These are phyloP conservation scores for Pyrenochaeta sp. DNA, from an alignment of 2,329 filamentous ascomycete genomes.

Conservation along the genomic window DNA sequence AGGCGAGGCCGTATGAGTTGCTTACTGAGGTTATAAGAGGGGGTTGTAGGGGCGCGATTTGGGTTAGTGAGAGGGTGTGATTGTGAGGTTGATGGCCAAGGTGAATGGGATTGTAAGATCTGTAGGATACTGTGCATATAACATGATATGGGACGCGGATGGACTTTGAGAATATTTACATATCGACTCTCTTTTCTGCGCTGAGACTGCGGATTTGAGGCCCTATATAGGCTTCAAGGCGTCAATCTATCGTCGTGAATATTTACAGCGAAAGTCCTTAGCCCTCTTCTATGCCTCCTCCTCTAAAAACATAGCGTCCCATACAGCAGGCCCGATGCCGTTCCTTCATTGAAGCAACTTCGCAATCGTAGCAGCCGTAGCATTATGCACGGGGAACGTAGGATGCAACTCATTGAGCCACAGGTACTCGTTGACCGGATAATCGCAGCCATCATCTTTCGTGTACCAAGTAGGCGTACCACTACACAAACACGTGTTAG, in stretches of 20 bases:
- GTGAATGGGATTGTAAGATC: neutral
- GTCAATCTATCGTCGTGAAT: neutral
- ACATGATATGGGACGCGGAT: neutral
- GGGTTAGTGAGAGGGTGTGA: slow-evolving; percentile 80
- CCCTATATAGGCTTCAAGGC: neutral
- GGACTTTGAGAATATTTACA: neutral
- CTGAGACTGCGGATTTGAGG: neutral
- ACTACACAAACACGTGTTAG: slow-evolving; percentile 25
- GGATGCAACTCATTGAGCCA: slow-evolving; percentile 72
- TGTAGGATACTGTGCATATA: neutral
- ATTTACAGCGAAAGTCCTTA: neutral
- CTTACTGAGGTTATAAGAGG: slow-evolving; percentile 85
- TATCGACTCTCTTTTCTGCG: neutral
- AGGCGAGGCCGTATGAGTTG: slow-evolving; percentile 88
- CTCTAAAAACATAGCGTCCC: neutral
- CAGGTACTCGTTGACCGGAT: slow-evolving; percentile 69
- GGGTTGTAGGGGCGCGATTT: slow-evolving; percentile 93
- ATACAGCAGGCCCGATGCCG: neutral
- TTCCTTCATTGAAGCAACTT: slow-evolving; percentile 22
- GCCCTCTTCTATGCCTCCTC: neutral
- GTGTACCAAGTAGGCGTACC: slow-evolving; percentile 52
- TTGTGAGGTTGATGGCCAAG: neutral
- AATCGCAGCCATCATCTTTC: slow-evolving; percentile 56
- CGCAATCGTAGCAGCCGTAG: slow-evolving; percentile 58
- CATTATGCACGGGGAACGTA: slow-evolving; percentile 69